Base-by-base conservation (phyloP, 257 asterid species). In the Solanum chmielewskii region DNA sequence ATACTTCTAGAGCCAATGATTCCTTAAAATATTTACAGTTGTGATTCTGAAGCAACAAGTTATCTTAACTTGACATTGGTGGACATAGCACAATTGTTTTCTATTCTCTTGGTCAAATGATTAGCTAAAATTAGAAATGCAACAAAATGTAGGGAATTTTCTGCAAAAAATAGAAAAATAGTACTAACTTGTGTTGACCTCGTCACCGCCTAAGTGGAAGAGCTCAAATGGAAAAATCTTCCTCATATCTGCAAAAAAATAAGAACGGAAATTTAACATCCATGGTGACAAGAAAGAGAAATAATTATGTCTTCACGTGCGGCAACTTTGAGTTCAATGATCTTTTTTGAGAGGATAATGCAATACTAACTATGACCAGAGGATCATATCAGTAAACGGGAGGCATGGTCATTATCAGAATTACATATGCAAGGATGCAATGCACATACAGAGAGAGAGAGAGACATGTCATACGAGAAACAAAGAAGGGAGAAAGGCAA, bases 171-270 rank as follows among this genome's bases (percentile, higher is more conserved):
- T 81, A 18, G 20, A 52, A 20, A 49, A 31, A 49, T 33, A 27
- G 33, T 31, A 74, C 91, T 69, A 87, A 96, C 99, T 95, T 92
- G 98, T 93, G 92, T 96, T 94, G 77, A 96, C 99, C 93, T 96
- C 99, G 88, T 96, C 98, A 77, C 99, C 99, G 39, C 99, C 99
- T 77, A 96, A 92, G 91, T 96, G 99, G 91, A 96, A 95, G 87
- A 96, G 95, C 89, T 94, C 91, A 88, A 96, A 96, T 5, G 99
- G 98, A 81, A 96, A 96, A 52, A 96, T 92, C 89, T 96, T 93
- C 91, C 93, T 93, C 92, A 96, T 91, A 90, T 93, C 99, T 96
- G 95, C 93, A 88, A 71, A 86, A 85, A 52, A 45, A 59, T 21
- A 86, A 89, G 49, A 73, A 80, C 37, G 80, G 42, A 87, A 56